Evolutionary conservation across 208 protist species (phyloP), one percentile per base, ranked within the genome.

Genomic region (Trypanosoma theileri): DNA sequence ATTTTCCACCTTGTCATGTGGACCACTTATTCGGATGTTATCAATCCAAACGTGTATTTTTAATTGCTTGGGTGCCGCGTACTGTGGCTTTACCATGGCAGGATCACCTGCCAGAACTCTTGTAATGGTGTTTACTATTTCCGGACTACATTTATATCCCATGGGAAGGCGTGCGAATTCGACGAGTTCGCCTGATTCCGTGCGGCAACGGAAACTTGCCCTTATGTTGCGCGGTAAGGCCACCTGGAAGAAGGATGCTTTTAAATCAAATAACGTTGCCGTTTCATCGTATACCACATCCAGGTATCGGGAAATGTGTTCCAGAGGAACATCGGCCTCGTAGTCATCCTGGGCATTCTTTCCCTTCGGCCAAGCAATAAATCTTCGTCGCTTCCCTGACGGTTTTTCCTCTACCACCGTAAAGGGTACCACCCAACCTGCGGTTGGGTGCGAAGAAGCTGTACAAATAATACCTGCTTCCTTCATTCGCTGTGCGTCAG

Each of bases 201-300:
- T 35, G 28, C 28, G 28, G 28, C 28, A 35, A 35, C 28, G 28
- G 28, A 35, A 35, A 35, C 28, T 35, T 35, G 16, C 55, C 22
- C 24, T 7, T 10, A 21, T 11, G 22, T 1, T 26, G 19, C 0
- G 3, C 12, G 55, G 24, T 17, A 31, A 17, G 31, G 11, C 11
- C 7, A 1, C 24, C 28, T 40, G 13, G 8, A 21, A 59, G 7
- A 41, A 53, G 3, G 60, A 66, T 41, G 60, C 60, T 16, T 55
- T 66, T 54, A 66, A 40, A 31, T 66, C 45, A 26, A 66, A 66
- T 26, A 66, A 35, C 7, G 10, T 16, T 40, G 60, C 60, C 12
- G 60, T 42, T 41, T 66, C 60, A 21, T 55, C 46, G 16, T n/a
- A 55, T 13, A 55, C 60, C 22, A 16, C 60, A 19, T 45, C 45